These are phyloP conservation scores for Talaromyces pinophilus DNA, from an alignment of 2,329 filamentous ascomycete species.

Conservation along the genomic window DNA sequence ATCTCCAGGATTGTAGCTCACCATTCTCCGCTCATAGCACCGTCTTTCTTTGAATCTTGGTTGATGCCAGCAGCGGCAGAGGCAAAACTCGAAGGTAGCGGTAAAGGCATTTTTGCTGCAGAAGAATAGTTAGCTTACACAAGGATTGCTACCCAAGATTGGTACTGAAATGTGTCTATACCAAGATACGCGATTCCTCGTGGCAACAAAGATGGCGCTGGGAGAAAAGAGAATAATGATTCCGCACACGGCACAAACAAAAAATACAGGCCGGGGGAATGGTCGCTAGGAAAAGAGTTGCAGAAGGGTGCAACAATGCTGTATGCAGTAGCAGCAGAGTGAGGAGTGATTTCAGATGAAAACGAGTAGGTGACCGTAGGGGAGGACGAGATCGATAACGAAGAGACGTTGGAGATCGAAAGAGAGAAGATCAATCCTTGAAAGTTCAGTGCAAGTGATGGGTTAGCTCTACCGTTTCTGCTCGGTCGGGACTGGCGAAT, in stretches of 20 bases:
- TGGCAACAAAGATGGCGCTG: slow-evolving; percentile 22
- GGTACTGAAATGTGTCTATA: slow-evolving; percentile 9
- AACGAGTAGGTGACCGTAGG: slow-evolving; percentile 19
- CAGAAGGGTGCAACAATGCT: slow-evolving; percentile 21
- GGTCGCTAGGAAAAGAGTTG: slow-evolving; percentile 16
- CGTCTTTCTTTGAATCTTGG: slow-evolving; percentile 60
- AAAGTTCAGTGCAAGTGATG: slow-evolving; percentile 6
- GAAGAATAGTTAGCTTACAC: slow-evolving; percentile 29
- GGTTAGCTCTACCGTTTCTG: slow-evolving; percentile 18
- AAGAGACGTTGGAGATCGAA: slow-evolving; percentile 22
- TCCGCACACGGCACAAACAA: slow-evolving; percentile 24
- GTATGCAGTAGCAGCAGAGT: slow-evolving; percentile 18
- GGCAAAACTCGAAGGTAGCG: slow-evolving; percentile 80
- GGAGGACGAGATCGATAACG: slow-evolving; percentile 18
- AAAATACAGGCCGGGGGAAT: slow-evolving; percentile 20
- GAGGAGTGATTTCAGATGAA: slow-evolving; percentile 17
- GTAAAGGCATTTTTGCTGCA: slow-evolving; percentile 62
- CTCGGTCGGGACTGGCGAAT: slow-evolving; percentile 2
- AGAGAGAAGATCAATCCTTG: slow-evolving; percentile 22
- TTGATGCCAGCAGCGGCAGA: slow-evolving; percentile 78
- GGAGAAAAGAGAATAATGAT: slow-evolving; percentile 21
- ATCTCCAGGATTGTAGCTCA: slow-evolving; percentile 50
- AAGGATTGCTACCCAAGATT: slow-evolving; percentile 19
- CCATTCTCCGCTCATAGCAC: slow-evolving; percentile 69
- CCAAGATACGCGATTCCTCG: slow-evolving; percentile 22